These are phyloP conservation scores for Myriosclerotinia scirpicola DNA, from an alignment of 2,329 filamentous ascomycete species.

Conservation along the genomic window DNA sequence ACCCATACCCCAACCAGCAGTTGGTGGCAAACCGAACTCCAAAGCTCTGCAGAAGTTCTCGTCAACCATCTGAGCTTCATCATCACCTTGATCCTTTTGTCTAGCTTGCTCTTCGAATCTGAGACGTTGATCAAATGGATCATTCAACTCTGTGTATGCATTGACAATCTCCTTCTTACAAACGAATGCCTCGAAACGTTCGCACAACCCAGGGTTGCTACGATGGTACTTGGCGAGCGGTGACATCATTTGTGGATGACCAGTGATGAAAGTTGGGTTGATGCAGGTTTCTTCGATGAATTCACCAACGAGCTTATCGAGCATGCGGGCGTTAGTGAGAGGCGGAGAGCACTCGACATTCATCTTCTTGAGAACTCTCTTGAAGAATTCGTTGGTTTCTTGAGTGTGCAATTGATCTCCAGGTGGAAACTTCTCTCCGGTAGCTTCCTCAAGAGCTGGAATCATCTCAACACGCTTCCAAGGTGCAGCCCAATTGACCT, in stretches of 20 bases:
- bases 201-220: constrained; percentile 76
- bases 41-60: constrained; percentile 91
- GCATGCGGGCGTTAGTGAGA: constrained; percentile 90
- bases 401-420: constrained; percentile 83
- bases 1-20: constrained; percentile 94
- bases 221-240: constrained; percentile 96
- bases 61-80: constrained; percentile 93
- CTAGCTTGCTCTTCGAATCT: constrained; percentile 92
- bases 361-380: constrained; percentile 80
- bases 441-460: constrained; percentile 81
- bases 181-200: constrained; percentile 97
- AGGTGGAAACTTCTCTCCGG: constrained; percentile 90
- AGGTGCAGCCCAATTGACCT: constrained; percentile 94
- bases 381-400: constrained; percentile 87
- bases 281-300: constrained; percentile 93
- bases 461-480: constrained; percentile 98
- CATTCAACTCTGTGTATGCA: constrained; percentile 94
- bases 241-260: constrained; percentile 88
- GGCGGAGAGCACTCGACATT: constrained; percentile 88
- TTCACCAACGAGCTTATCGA: constrained; percentile 91
- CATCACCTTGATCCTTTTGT: constrained; percentile 95
- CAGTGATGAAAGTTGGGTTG: constrained; percentile 88
- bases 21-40: constrained; percentile 89
- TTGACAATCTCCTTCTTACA: constrained; percentile 97
- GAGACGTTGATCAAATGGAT: constrained; percentile 89